Evolutionary conservation across 2,329 filamentous ascomycete genomes (phyloP), one percentile per base, ranked within the genome.

Genomic region (Penicillium sp.): DNA sequence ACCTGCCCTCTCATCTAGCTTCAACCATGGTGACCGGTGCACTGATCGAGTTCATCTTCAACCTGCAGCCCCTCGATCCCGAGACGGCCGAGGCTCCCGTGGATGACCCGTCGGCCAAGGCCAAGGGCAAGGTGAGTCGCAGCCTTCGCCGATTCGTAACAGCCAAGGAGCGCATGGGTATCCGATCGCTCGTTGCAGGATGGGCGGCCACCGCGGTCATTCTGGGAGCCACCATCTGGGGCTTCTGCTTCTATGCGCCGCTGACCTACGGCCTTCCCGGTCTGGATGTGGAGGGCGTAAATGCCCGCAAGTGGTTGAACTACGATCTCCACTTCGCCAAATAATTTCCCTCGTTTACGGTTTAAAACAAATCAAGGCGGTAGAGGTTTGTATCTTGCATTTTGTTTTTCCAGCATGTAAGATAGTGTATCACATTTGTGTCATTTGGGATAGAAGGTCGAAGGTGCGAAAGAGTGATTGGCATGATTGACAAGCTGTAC

Each of bases 251-350:
- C 81, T 99, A 95, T 79, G 83, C 95, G 58, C 94, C 94, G 18
- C 77, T 99, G 67, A 99, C 94, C 1, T 99, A 99, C 71, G 94
- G 94, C 48, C 92, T 89, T 70, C 94, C 94, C 4, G 92, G 92
- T 30, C 80, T 99, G 65, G 83, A 80, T 50, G 87, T 95, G 16
- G 83, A 86, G 11, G 80, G 90, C 69, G 88, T 99, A 27, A 75
- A 88, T 57, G 82, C 86, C 57, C 86, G 94, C 72, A 96, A 96
- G 80, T 97, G 92, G 92, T 80, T 99, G 60, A 89, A 89, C 58
- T 99, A 97, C 71, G 94, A 99, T 72, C 81, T 99, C 69, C 94
- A 99, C 77, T 99, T 99, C 78, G 94, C 94, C 53, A 99, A 99
- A 83, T 99, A 88, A 77, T 55, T 31, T 28, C 44, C 2, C 36